These are phyloP conservation scores for Baorangia bicolor DNA, from an alignment of 768 basidiomycete genomes.

Conservation along the genomic window DNA sequence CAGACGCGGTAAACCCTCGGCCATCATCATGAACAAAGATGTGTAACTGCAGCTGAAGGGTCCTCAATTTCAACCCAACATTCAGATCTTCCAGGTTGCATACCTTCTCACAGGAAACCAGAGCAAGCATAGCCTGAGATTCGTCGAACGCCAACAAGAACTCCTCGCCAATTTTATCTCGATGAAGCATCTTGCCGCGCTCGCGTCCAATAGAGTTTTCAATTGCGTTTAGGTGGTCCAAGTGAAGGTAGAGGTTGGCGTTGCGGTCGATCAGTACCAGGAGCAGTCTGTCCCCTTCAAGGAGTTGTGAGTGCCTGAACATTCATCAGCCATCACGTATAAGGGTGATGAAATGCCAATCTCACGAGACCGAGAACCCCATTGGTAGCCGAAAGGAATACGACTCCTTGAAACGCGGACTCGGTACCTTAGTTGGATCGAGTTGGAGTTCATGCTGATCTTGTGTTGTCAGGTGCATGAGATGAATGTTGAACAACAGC, in stretches of 20 bases:
- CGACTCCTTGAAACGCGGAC: slow-evolving; percentile 26
- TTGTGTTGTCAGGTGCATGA: slow-evolving; percentile 30
- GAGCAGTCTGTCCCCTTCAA: slow-evolving; percentile 40
- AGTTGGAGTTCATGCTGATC: slow-evolving; percentile 31
- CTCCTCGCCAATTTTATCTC: slow-evolving; percentile 47
- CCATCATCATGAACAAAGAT: slow-evolving; percentile 50
- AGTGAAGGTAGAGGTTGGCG: slow-evolving; percentile 36
- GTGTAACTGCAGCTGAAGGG: slow-evolving; percentile 38
- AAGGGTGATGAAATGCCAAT: neutral
- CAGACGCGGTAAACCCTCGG: slow-evolving; percentile 43
- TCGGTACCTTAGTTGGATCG: slow-evolving; percentile 18
- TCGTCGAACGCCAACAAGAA: slow-evolving; percentile 53
- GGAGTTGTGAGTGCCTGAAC: slow-evolving; percentile 39
- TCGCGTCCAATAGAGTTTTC: slow-evolving; percentile 34
- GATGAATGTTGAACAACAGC: slow-evolving; percentile 25
- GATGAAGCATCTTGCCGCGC: slow-evolving; percentile 36
- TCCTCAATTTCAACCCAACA: neutral
- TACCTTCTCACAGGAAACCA: slow-evolving; percentile 47
- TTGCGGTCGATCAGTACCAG: slow-evolving; percentile 38
- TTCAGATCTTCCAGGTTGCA: neutral
- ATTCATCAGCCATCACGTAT: neutral
- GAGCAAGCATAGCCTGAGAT: slow-evolving; percentile 44
- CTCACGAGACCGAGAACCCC: slow-evolving; percentile 27
- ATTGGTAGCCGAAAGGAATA: slow-evolving; percentile 25
- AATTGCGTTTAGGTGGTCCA: slow-evolving; percentile 37